A percentile compares a stretch with the other conserved stretches of the same genome.
These are phyloP conservation scores for Leccinum disarticulatum DNA, from an alignment of 768 basidiomycete genomes.

Conservation along the genomic window DNA sequence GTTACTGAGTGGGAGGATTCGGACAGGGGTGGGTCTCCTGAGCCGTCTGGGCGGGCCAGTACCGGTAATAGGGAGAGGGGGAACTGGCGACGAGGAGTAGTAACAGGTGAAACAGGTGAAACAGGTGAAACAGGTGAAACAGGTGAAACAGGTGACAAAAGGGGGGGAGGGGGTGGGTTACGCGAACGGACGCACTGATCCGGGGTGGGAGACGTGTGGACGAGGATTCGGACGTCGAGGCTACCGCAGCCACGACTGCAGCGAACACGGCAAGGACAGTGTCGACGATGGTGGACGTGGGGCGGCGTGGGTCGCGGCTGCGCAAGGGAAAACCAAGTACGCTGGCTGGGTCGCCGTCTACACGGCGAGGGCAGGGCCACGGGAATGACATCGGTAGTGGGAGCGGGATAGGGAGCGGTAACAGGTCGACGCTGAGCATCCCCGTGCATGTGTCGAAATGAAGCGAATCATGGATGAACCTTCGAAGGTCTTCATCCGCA, in stretches of 20 bases:
- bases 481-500: background rate
- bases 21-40: background rate
- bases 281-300: too few relatives aligned
- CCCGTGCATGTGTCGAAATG: too few relatives aligned
- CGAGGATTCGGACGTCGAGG: constrained; percentile 22
- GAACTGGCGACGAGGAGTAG: background rate
- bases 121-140: constrained; percentile 1
- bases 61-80: too few relatives aligned
- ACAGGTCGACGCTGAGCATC: too few relatives aligned
- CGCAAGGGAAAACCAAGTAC: too few relatives aligned
- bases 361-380: too few relatives aligned
- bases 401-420: too few relatives aligned
- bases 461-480: background rate
- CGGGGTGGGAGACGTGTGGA: constrained; percentile 3
- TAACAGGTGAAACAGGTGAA: background rate
- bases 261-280: too few relatives aligned
- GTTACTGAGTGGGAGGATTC: background rate
- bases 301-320: too few relatives aligned
- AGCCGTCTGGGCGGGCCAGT: background rate
- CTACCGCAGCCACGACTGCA: background rate
- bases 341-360: too few relatives aligned
- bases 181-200: constrained; percentile 17
- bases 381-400: too few relatives aligned
- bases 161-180: constrained; percentile 24
- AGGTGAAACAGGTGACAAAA: constrained; percentile 12